These are phyloP conservation scores for Ambrosia artemisiifolia DNA, from an alignment of 129 eudicot species.

Conservation along the genomic window DNA sequence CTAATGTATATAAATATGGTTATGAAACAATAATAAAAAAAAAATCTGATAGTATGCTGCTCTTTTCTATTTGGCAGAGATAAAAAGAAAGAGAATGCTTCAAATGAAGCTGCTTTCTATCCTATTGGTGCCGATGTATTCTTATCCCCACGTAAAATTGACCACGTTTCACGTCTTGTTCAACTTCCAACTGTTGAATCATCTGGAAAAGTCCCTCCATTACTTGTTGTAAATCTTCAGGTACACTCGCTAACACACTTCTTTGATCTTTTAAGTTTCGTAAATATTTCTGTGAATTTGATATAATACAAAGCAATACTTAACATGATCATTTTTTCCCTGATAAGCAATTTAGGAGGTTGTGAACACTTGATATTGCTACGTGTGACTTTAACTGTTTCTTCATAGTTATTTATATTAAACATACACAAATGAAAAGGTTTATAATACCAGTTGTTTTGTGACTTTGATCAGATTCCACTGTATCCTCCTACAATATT, in stretches of 20 bases:
- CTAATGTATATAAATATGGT: neutral
- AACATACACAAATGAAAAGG: neutral
- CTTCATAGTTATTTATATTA: neutral
- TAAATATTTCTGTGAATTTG: neutral
- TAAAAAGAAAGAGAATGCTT: constrained; percentile 79
- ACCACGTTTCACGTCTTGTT: constrained; percentile 80
- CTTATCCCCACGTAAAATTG: constrained; percentile 75
- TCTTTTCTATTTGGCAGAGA: constrained; percentile 53
- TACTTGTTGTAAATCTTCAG: constrained; percentile 95
- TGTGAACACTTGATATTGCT: neutral
- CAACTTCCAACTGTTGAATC: constrained; percentile 72
- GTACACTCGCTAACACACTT: constrained; percentile 29
- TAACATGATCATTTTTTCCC: neutral
- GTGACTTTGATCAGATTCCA: constrained; percentile 51
- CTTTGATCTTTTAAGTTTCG: neutral
- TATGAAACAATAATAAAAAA: neutral
- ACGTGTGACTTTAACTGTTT: neutral
- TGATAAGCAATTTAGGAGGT: neutral
- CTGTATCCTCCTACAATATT: constrained; percentile 71
- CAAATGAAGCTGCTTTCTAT: constrained; percentile 64
- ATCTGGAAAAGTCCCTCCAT: constrained; percentile 58
- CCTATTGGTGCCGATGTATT: constrained; percentile 89
- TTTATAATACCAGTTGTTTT: neutral
- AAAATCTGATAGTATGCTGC: neutral
- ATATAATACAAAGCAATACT: neutral